phyloP scores from a whole-genome alignment of 257 asterid species.

The Vinca minor region DNA sequence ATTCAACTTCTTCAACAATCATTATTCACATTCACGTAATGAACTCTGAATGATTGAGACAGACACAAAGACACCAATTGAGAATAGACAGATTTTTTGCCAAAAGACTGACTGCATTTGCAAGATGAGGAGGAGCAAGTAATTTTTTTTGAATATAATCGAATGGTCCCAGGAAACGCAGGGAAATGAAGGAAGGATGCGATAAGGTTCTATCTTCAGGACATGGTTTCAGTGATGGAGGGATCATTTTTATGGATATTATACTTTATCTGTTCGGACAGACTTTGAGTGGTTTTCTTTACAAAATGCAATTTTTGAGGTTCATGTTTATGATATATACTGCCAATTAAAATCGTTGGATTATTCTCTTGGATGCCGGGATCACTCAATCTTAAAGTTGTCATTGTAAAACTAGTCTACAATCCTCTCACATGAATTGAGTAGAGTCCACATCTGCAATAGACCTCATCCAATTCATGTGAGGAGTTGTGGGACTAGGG shows the following conservation, averaged over 20 bases:
- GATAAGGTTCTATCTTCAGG: slow-evolving; percentile 65
- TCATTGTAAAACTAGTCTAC: too few species aligned
- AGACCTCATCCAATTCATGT: too few species aligned
- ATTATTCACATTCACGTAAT: too few species aligned
- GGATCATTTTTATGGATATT: background rate
- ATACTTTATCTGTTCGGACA: background rate
- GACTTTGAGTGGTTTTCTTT: slow-evolving; percentile 5
- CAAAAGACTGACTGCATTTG: background rate
- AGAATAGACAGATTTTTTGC: too few species aligned
- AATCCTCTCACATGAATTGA: too few species aligned
- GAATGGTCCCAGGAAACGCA: slow-evolving; percentile 25
- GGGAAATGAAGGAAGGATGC: slow-evolving; percentile 15
- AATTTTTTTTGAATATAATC: slow-evolving; percentile 16
- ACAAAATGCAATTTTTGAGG: background rate
- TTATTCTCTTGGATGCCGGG: background rate
- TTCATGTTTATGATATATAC: too few species aligned
- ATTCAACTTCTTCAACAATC: too few species aligned
- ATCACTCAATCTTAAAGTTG: too few species aligned
- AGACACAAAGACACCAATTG: too few species aligned
- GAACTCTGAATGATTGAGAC: too few species aligned
- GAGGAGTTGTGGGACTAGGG: too few species aligned
- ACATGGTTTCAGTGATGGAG: slow-evolving; percentile 31
- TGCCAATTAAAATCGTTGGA: background rate
- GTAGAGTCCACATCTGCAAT: too few species aligned
- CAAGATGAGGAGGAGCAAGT: background rate